Evolutionary conservation across 139 green algal species (phyloP), one percentile per base, ranked within the genome.

Genomic region (Haematococcus lacustris): DNA sequence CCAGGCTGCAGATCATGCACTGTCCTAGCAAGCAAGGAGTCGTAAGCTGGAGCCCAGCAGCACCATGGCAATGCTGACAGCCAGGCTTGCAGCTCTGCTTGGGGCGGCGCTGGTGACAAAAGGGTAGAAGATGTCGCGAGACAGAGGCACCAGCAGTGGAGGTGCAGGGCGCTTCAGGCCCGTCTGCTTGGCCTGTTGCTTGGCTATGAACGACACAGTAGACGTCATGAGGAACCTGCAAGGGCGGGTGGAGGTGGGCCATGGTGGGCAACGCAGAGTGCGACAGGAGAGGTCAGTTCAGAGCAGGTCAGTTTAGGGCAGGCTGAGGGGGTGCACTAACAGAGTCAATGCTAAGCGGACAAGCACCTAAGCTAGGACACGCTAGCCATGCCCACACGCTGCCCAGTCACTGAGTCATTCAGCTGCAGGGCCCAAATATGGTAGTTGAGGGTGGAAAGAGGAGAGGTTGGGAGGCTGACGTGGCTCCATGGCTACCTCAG

Each of bases 101-200:
- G 41, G 25, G 23, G 68, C 68, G 1, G 35, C 64, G 2, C 25
- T 64, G 6, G 43, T 69, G 3, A 84, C 61, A 28, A 88, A 88
- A 0, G 83, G 83, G 59, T 88, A 88, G 70, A 88, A 88, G 38
- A 85, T 71, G 59, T 84, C 70, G 3, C 68, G 65, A 1, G 79
- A 73, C 70, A 88, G 51, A 2, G 77, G 77, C 13, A 74, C 40
- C 1, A 68, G 51, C 38, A 88, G 73, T 0, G 83, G 83, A 1
- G 83, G 83, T 0, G 69, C 57, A 4, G 83, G 83, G 70, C 81
- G 80, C 41, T 78, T 33, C 65, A 3, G 28, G 51, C 38, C 28
- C 37, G 25, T 65, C 13, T 50, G 21, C 32, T 50, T 34, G 33
- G 9, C 60, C 69, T 82, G 75, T 40, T 73, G 39, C 37, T 79